Base-by-base conservation (phyloP, 495 filamentous ascomycete species). In the Staphylotrichum tortipilum region DNA sequence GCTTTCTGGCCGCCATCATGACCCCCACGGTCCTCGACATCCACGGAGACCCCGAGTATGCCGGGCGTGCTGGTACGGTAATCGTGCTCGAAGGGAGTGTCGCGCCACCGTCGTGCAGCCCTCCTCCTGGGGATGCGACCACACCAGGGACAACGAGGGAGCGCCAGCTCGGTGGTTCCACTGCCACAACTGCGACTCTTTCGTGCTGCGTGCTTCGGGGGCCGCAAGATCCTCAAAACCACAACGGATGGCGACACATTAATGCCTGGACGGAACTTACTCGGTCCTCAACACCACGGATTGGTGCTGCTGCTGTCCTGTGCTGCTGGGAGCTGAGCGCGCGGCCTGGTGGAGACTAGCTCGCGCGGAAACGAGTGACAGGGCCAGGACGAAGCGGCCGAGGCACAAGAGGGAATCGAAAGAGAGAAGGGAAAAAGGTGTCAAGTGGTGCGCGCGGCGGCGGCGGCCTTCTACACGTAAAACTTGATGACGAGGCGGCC, bases 271-370 rank as follows among this genome's bases (percentile, higher is more conserved):
- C 12, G 7, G 33, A 14, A 52, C 49, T 52, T 52, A 52, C 49
- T 45, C 23, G 29, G 17, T 18, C 21, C 31, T 37, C 29, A 37
- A 11, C 19, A 26, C 29, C 11, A 24, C 42, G 44, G 38, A 29
- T n/a, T 21, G 24, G n/a, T n/a, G n/a, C n/a, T n/a, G n/a, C n/a
- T n/a, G n/a, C n/a, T n/a, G n/a, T n/a, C n/a, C n/a, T 19, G 19
- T 28, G 47, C 18, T 52, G 26, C 6, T 5, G 26, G 6, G n/a
- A 37, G 38, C 19, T 23, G 44, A 21, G 36, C 49, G 53, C 49
- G 28, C 19, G 7, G 43, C 4, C 8, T 28, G 33, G 51, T 51
- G 47, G 55, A 57, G 55, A 54, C 55, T 54, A 47, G 55, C 46
- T 50, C 51, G 44, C 36, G 23, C 46, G 47, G n/a, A 43, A 56